phyloP scores from a whole-genome alignment of 805 yeast species.

The Candida pseudofarinosa region DNA sequence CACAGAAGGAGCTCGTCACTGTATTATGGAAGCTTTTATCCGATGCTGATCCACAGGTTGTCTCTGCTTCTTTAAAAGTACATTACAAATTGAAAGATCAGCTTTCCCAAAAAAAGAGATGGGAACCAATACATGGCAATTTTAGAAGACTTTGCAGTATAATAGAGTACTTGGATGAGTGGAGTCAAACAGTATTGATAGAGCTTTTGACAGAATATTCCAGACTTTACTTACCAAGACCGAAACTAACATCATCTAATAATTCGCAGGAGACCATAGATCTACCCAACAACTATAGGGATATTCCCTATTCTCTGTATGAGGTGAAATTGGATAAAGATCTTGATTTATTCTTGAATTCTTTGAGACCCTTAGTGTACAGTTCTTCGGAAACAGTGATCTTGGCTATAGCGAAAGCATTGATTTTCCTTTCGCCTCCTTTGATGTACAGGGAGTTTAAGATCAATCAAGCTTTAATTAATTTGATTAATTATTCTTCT shows the following conservation, averaged over 20 bases:
- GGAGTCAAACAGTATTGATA: constrained; percentile 59
- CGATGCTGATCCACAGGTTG: constrained; percentile 66
- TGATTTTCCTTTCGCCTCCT: constrained; percentile 56
- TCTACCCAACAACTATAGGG: constrained; percentile 39
- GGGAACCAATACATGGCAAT: constrained; percentile 68
- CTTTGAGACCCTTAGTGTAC: constrained; percentile 44
- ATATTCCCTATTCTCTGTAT: constrained; percentile 17
- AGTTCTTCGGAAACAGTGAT: constrained; percentile 58
- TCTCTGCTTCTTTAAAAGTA: constrained; percentile 63
- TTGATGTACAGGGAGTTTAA: constrained; percentile 43
- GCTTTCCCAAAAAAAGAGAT: constrained; percentile 29
- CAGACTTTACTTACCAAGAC: constrained; percentile 55
- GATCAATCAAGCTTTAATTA: constrained; percentile 49
- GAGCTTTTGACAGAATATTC: constrained; percentile 67
- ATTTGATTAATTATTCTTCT: constrained; percentile 30
- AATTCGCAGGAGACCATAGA: constrained; percentile 28
- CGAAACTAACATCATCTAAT: constrained; percentile 35
- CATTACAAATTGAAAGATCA: constrained; percentile 48
- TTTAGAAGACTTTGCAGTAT: constrained; percentile 54
- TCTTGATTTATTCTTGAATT: constrained; percentile 47
- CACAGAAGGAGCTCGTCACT: constrained; percentile 47
- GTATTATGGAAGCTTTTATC: constrained; percentile 50
- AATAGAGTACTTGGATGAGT: constrained; percentile 58
- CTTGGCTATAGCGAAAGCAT: constrained; percentile 55
- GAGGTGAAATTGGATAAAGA: constrained; percentile 52